Evolutionary conservation across 2,329 filamentous ascomycete genomes (phyloP).

Genomic region (Aspergillus luchuensis): DNA sequence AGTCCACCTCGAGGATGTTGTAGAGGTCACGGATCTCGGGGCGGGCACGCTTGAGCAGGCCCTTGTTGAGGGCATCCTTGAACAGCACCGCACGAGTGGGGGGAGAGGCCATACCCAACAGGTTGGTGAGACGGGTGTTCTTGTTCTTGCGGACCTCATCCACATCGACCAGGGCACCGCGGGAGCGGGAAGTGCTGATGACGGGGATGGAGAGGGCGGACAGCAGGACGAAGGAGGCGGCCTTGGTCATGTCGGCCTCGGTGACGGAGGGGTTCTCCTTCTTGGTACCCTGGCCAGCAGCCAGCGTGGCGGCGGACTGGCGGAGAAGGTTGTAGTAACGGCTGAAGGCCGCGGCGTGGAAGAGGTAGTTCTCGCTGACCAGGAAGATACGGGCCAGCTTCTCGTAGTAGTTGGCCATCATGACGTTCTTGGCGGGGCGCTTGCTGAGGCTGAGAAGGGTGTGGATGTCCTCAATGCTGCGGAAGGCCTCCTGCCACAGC

Average conservation of each 20-base stretch:
- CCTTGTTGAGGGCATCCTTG: constrained; percentile 94
- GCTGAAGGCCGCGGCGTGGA: constrained; percentile 97
- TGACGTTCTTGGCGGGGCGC: constrained; percentile 95
- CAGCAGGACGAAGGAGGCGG: constrained; percentile 91
- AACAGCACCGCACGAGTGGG: constrained; percentile 89
- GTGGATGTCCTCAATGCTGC: constrained; percentile 98
- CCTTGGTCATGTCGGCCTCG: constrained; percentile 88
- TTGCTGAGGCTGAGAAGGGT: constrained; percentile 97
- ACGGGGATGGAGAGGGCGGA: constrained; percentile 97
- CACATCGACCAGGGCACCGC: constrained; percentile 92
- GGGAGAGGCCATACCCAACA: constrained; percentile 87
- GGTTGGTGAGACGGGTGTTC: constrained; percentile 93
- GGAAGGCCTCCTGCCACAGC: constrained; percentile 99
- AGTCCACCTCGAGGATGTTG: constrained; percentile 98
- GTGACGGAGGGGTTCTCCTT: constrained; percentile 88
- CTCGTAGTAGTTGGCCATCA: constrained; percentile 99
- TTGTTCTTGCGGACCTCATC: constrained; percentile 98
- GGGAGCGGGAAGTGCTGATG: constrained; percentile 96
- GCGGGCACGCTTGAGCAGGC: constrained; percentile 85
- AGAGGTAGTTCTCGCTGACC: constrained; percentile 98
- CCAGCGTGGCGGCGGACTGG: constrained; percentile 80
- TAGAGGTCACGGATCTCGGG: constrained; percentile 96
- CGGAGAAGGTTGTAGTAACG: constrained; percentile 96
- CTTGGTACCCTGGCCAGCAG: constrained; percentile 85
- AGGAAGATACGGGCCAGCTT: constrained; percentile 98